Conservation (phyloP, 2,329 filamentous ascomycete species). For the Aciculosporium take region DNA sequence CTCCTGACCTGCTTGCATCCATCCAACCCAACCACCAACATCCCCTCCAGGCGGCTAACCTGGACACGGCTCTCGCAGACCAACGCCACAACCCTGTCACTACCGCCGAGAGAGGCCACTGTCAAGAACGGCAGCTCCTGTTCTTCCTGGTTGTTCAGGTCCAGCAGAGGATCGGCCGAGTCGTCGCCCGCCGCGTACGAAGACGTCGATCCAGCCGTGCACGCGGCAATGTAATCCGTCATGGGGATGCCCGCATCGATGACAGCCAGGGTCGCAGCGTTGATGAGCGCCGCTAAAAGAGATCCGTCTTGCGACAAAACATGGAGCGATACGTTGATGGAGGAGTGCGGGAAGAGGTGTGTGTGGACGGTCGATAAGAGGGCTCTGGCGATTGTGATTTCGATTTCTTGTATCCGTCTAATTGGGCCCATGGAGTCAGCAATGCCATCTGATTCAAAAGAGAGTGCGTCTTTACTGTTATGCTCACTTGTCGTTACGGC, state of each 20-base stretch:
- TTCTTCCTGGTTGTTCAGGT: slow-evolving; percentile 68
- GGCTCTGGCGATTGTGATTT: slow-evolving; percentile 62
- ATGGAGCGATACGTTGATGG: slow-evolving; percentile 71
- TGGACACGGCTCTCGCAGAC: slow-evolving; percentile 85
- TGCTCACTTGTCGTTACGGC: slow-evolving; percentile 61
- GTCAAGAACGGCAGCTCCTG: slow-evolving; percentile 82
- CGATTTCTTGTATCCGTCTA: slow-evolving; percentile 69
- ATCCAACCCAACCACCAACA: slow-evolving; percentile 85
- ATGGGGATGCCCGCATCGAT: slow-evolving; percentile 94
- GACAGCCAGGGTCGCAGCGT: slow-evolving; percentile 79
- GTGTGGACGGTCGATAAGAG: slow-evolving; percentile 69
- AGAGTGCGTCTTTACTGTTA: too few relatives aligned
- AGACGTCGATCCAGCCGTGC: slow-evolving; percentile 70
- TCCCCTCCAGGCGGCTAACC: slow-evolving; percentile 66
- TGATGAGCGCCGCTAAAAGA: slow-evolving; percentile 76
- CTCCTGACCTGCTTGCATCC: slow-evolving; percentile 76
- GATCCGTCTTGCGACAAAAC: slow-evolving; percentile 84
- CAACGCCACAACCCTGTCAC: slow-evolving; percentile 62
- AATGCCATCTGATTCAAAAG: not conserved
- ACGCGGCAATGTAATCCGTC: slow-evolving; percentile 79
- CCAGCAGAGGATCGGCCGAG: slow-evolving; percentile 60
- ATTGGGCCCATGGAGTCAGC: not conserved
- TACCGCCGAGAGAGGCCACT: slow-evolving; percentile 61
- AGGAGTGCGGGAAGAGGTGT: slow-evolving; percentile 77
- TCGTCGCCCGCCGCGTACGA: slow-evolving; percentile 52